A percentile compares a stretch with the other conserved stretches of the same genome.
These are phyloP conservation scores for Paraphoma chrysanthemicola DNA, from an alignment of 2,329 filamentous ascomycete genomes.

Conservation along the genomic window DNA sequence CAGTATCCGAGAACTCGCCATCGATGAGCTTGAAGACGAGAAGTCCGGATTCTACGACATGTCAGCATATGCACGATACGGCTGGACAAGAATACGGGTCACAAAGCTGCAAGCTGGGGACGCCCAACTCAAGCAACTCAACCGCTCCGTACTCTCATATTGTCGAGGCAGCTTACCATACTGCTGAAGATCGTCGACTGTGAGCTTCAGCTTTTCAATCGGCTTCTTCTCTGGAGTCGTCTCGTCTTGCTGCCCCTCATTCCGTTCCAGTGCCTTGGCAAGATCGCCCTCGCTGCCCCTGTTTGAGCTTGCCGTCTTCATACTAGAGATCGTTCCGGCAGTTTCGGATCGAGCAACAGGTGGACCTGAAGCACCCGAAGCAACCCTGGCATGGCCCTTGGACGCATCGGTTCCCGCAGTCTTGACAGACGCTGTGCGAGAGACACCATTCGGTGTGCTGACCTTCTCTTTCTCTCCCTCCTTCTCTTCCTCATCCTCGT, in stretches of 20 bases:
- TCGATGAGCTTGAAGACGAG: slow-evolving; percentile 95
- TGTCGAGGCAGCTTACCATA: slow-evolving; percentile 63
- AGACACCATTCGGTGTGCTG: slow-evolving; percentile 24
- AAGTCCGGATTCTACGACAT: slow-evolving; percentile 76
- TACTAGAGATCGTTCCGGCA: slow-evolving; percentile 52
- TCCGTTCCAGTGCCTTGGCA: slow-evolving; percentile 55
- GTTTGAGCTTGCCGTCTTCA: slow-evolving; percentile 35
- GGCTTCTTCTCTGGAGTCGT: slow-evolving; percentile 61
- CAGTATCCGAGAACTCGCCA: slow-evolving; percentile 77
- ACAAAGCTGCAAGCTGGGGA: slow-evolving; percentile 21
- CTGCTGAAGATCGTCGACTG: slow-evolving; percentile 78
- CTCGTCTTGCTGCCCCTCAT: slow-evolving; percentile 55
- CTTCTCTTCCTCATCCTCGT: slow-evolving; percentile 78
- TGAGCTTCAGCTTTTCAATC: slow-evolving; percentile 78
- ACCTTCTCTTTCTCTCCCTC: slow-evolving; percentile 60
- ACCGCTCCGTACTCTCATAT: slow-evolving; percentile 16
- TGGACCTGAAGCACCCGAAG: slow-evolving; percentile 25
- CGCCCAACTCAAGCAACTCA: slow-evolving; percentile 36
- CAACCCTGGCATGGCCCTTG: slow-evolving; percentile 24
- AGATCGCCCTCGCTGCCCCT: slow-evolving; percentile 47
- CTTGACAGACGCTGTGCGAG: slow-evolving; percentile 28
- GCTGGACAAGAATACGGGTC: slow-evolving; percentile 21
- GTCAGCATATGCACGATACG: slow-evolving; percentile 41
- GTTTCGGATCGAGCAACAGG: slow-evolving; percentile 35
- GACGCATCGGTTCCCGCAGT: slow-evolving; percentile 18